These are phyloP conservation scores for Leucaena leucocephala DNA, from an alignment of 306 rosid species.

Conservation along the genomic window DNA sequence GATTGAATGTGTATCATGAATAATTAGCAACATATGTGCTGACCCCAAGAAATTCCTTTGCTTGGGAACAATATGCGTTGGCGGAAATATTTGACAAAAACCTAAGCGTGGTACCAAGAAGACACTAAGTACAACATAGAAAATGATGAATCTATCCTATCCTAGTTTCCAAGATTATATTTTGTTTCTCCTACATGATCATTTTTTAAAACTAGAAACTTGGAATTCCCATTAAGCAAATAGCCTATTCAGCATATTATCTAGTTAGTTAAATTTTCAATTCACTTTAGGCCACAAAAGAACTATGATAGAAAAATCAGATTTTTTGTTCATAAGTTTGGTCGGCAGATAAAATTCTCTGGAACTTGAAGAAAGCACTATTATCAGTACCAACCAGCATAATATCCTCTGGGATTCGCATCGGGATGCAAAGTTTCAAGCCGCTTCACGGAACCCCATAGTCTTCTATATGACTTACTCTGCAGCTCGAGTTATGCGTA, in stretches of 20 bases:
- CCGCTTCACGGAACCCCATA: slow-evolving; percentile 88
- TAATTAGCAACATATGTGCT: slow-evolving; percentile 14
- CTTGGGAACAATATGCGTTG: background rate
- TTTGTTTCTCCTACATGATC: background rate
- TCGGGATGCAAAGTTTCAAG: slow-evolving; percentile 84
- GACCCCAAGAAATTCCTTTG: background rate
- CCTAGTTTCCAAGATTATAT: background rate
- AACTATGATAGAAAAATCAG: background rate
- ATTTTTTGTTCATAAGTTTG: slow-evolving; percentile 1
- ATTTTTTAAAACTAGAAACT: background rate
- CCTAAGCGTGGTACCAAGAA: background rate
- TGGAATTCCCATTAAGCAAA: background rate
- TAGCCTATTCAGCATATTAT: background rate
- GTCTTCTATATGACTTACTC: slow-evolving; percentile 75
- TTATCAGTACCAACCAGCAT: slow-evolving; percentile 64
- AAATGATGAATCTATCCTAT: background rate
- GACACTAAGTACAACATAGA: background rate
- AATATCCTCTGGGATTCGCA: slow-evolving; percentile 77
- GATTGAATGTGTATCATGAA: slow-evolving; percentile 20
- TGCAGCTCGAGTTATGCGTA: slow-evolving; percentile 42
- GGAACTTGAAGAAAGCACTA: slow-evolving; percentile 29
- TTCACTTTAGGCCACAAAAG: background rate
- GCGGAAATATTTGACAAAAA: background rate
- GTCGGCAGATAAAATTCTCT: slow-evolving; percentile 22
- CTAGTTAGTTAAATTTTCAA: background rate